These are phyloP conservation scores for Cryptosporidium xiaoi DNA, from an alignment of 169 alveolate genomes.

Conservation along the genomic window DNA sequence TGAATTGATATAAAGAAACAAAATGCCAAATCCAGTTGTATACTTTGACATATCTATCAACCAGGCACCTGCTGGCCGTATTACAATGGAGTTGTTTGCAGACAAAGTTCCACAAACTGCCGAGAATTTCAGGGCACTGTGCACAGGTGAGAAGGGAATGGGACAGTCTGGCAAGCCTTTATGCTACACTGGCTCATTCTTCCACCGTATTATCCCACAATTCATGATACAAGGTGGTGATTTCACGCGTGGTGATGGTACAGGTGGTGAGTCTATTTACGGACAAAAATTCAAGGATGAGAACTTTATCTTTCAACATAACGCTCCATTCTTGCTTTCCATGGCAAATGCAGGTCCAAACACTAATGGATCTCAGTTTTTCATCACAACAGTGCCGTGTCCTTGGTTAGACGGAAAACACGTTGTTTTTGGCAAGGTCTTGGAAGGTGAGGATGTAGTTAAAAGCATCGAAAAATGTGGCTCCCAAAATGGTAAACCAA, in stretches of 20 bases:
- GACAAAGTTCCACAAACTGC: conserved; percentile 89
- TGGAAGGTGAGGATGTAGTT: conserved; percentile 93
- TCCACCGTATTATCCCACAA: conserved; percentile 87
- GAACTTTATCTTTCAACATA: conserved; percentile 85
- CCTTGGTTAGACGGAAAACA: conserved; percentile 98
- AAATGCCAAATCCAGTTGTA: conserved; percentile 74
- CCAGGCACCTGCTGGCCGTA: conserved; percentile 88
- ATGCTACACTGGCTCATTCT: conserved; percentile 88
- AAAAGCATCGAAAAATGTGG: conserved; percentile 93
- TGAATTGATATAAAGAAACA: neutral
- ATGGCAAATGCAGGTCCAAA: conserved; percentile 99
- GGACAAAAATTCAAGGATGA: conserved; percentile 90
- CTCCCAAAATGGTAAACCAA: conserved; percentile 90
- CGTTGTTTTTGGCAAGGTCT: conserved; percentile 93
- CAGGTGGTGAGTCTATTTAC: conserved; percentile 91
- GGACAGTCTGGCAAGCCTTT: conserved; percentile 90
- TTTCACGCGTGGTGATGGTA: conserved; percentile 87
- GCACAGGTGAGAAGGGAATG: conserved; percentile 89
- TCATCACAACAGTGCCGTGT: conserved; percentile 92
- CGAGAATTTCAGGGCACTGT: conserved; percentile 89
- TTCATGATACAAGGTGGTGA: conserved; percentile 93
- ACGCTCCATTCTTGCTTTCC: conserved; percentile 94
- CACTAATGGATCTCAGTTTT: conserved; percentile 97
- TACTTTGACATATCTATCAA: conserved; percentile 84
- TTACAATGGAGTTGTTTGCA: conserved; percentile 92